Base-by-base conservation (phyloP, 352 stramenopile species). In the Phytophthora multivora region DNA sequence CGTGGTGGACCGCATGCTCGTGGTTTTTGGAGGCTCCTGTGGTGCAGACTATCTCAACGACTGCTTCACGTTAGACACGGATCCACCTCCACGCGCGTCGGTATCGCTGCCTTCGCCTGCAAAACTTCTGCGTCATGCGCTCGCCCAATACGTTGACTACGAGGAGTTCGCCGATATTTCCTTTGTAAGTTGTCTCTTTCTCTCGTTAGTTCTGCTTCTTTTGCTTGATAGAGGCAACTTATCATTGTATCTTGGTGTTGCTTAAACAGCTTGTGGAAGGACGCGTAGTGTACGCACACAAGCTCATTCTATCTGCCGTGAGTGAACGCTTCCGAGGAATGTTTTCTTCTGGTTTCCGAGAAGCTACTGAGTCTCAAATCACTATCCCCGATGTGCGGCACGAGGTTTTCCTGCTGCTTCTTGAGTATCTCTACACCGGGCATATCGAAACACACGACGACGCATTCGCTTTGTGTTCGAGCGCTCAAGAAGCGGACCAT, bases 391-490 rank as follows among this genome's bases (percentile, higher is more conserved):
- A 97, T 66, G 91, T 95, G 43, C 86, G 81, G 9, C 97, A 97
- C 59, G 78, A 87, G 23, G 85, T 91, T 25, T 99, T 98, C 76
- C 47, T 97, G 8, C 67, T 85, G 23, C 91, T 98, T 59, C 89
- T 99, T 55, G 80, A 97, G 71, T 98, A 98, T 63, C 80, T 99
- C 23, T 98, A 99, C 69, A 97, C 94, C 0, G 93, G 96, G 16
- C 52, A 69, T 15, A 66, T 79, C 35, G 63, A 77, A 43, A 70
- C 56, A 51, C 67, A 72, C 42, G 67, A 75, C 21, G 63, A 73
- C 39, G 53, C 50, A 15, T 76, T 72, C 36, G 63, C 63, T 42
- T 26, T 64, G 40, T 63, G 42, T 35, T 63, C 52, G 15, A 63
- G 31, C 16, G 12, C 48, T 43, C 57, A 66, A 52, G 47, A 60